A percentile compares a stretch with the other conserved stretches of the same genome.
phyloP scores from a whole-genome alignment of 108 stramenopile genomes.

The Nitzschia sp. region DNA sequence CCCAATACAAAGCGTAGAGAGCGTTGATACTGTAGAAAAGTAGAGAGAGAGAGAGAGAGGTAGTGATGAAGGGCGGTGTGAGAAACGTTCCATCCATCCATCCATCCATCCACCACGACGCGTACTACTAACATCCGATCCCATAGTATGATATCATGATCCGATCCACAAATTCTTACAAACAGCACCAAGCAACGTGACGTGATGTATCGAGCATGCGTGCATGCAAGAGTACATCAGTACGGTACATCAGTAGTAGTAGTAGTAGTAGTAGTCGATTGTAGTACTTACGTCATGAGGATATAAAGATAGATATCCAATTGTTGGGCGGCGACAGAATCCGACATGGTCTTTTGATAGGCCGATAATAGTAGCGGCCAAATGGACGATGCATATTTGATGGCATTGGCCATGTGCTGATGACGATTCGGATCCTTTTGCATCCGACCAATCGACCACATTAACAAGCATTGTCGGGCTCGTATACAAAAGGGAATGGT shows the following conservation, averaged over 20 bases:
- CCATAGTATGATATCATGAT: too few relatives aligned
- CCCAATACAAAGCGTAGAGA: conserved; percentile 76
- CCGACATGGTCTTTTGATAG: conserved; percentile 67
- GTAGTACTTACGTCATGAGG: conserved; percentile 50
- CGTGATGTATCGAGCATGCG: too few relatives aligned
- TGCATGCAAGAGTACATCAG: too few relatives aligned
- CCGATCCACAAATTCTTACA: too few relatives aligned
- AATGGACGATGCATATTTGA: conserved; percentile 79
- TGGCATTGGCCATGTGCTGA: conserved; percentile 78
- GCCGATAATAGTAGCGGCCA: conserved; percentile 78
- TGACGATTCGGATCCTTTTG: conserved; percentile 69
- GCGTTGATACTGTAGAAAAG: conserved; percentile 53
- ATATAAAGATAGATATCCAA: conserved; percentile 58
- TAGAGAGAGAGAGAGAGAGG: not conserved
- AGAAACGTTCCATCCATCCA: too few relatives aligned
- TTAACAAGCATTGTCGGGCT: conserved; percentile 81
- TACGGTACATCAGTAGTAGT: too few relatives aligned
- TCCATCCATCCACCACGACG: too few relatives aligned
- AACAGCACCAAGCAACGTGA: too few relatives aligned
- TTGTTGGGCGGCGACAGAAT: conserved; percentile 29
- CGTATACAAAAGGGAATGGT: conserved; percentile 82
- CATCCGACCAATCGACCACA: conserved; percentile 69
- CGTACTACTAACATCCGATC: too few relatives aligned
- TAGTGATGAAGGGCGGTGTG: not conserved
- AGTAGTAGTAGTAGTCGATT: too few relatives aligned